Percentiles rank a stretch among this genome's conserved stretches.
Conservation (phyloP, 192 early-diverging fungal species). For the Cladochytrium replicatum region DNA sequence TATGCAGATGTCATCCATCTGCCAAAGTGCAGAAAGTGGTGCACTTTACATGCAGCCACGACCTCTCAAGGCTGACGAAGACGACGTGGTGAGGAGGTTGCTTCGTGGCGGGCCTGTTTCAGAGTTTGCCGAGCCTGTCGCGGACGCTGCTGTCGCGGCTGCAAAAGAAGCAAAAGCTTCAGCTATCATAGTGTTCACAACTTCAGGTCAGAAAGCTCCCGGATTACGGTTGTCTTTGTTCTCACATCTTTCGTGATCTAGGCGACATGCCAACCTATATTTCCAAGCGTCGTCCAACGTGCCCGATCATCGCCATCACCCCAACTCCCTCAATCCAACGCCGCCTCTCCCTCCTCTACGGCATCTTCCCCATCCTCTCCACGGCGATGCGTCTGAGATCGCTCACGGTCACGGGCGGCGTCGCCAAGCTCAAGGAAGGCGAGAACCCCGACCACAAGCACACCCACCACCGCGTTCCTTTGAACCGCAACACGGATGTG, state of each 20-base stretch:
- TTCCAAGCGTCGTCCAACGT: slow-evolving; percentile 33
- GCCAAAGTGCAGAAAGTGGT: slow-evolving; percentile 31
- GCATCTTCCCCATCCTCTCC: slow-evolving; percentile 31
- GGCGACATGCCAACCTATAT: slow-evolving; percentile 13
- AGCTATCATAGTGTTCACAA: slow-evolving; percentile 38
- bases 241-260: slow-evolving; percentile 2
- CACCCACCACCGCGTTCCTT: slow-evolving; percentile 1
- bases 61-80: slow-evolving; percentile 1
- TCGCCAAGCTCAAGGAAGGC: slow-evolving; percentile 1
- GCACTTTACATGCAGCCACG: slow-evolving; percentile 17
- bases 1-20: slow-evolving; percentile 34
- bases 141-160: slow-evolving; percentile 44
- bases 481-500: slow-evolving; percentile 32
- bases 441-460: background rate
- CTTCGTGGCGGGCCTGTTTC: no score
- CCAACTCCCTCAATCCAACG: slow-evolving; percentile 27
- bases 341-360: slow-evolving; percentile 27
- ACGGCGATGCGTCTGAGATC: background rate
- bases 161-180: slow-evolving; percentile 30
- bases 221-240: slow-evolving; percentile 16
- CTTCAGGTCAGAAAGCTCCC: slow-evolving; percentile 22
- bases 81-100: no score
- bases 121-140: slow-evolving; percentile 36
- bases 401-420: slow-evolving; percentile 7
- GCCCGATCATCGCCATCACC: slow-evolving; percentile 38